Evolutionary conservation across 2,329 filamentous ascomycete genomes (phyloP).

Genomic region (Botrytis fabae): DNA sequence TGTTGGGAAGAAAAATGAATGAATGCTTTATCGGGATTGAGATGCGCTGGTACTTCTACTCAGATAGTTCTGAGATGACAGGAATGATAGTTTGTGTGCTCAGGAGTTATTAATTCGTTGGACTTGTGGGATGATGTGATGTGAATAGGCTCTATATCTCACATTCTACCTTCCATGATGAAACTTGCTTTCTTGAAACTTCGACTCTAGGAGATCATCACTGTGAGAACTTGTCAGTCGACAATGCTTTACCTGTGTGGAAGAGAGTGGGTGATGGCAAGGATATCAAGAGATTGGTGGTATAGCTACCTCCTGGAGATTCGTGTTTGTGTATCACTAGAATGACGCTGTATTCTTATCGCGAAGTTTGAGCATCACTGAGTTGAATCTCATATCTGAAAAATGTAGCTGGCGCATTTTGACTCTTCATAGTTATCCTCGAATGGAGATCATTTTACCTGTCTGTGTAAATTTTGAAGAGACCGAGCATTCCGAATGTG

Average conservation of each 20-base stretch:
- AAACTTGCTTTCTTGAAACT: background rate
- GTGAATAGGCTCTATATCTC: background rate
- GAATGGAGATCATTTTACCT: background rate
- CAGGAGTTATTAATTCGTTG: accelerated
- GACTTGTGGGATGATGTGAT: background rate
- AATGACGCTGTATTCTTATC: background rate
- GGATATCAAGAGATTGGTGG: background rate
- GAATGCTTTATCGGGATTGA: background rate
- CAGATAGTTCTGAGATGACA: background rate
- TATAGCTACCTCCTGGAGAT: background rate
- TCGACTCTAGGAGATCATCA: background rate
- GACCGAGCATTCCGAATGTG: background rate
- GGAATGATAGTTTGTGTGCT: background rate
- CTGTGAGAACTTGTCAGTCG: background rate
- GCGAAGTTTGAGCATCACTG: no score
- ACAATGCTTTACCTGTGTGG: background rate
- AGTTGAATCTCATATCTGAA: no score
- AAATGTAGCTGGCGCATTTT: background rate
- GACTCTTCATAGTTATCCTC: background rate
- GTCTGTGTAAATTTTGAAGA: background rate
- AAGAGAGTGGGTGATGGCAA: background rate
- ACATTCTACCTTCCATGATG: background rate
- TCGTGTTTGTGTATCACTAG: background rate
- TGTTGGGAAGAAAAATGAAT: background rate
- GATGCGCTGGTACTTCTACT: background rate